These are phyloP conservation scores for Colletotrichum trifolii DNA, from an alignment of 2,329 filamentous ascomycete species.

Conservation along the genomic window DNA sequence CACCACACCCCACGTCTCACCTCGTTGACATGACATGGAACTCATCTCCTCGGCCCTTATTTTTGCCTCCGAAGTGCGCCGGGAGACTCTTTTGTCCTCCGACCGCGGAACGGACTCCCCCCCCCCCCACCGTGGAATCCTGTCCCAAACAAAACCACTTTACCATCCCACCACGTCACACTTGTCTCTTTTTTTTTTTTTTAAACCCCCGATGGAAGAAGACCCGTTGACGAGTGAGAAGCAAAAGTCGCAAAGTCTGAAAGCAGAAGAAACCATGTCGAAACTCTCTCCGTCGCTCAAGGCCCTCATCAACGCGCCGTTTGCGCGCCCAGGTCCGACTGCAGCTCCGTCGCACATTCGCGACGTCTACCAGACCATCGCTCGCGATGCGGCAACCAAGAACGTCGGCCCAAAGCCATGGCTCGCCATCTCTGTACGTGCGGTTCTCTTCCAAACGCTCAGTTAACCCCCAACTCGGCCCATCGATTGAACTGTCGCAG, in stretches of 20 bases:
- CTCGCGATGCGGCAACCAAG: constrained; percentile 69
- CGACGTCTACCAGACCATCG: constrained; percentile 73
- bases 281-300: constrained; percentile 79
- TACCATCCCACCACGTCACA: constrained; percentile 5
- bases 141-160: constrained; percentile 27
- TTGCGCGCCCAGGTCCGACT: constrained; percentile 72
- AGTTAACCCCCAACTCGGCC: constrained; percentile 2
- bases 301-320: constrained; percentile 76
- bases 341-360: constrained; percentile 72
- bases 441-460: neutral
- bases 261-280: constrained; percentile 64
- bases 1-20: neutral
- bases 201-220: constrained; percentile 26
- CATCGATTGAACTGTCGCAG: neutral
- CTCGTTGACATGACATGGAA: constrained; percentile 32
- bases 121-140: constrained; percentile 5
- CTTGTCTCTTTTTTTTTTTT: neutral
- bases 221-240: constrained; percentile 6
- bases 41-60: constrained; percentile 14
- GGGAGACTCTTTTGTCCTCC: constrained; percentile 29
- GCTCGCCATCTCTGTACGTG: constrained; percentile 71
- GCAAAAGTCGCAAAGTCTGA: neutral
- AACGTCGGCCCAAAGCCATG: constrained; percentile 73
- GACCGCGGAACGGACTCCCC: constrained; percentile 21
- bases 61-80: constrained; percentile 6